Evolutionary conservation across 768 basidiomycete genomes (phyloP).

Genomic region (Leccinellum rugosiceps): DNA sequence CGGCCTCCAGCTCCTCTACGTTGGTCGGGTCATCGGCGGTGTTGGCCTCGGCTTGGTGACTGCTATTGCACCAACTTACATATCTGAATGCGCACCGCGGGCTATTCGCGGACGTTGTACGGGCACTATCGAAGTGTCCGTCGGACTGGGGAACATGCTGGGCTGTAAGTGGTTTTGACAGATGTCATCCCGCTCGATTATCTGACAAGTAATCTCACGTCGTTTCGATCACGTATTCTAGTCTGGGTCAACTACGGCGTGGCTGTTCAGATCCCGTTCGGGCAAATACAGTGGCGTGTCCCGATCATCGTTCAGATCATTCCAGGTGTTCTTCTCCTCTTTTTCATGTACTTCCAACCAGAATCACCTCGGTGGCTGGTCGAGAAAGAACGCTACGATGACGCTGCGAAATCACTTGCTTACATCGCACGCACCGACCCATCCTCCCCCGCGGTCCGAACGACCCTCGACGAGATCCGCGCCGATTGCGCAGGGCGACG

Average conservation of each 20-base stretch:
- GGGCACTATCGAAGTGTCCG: constrained; percentile 30
- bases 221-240: constrained; percentile 2
- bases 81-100: constrained; percentile 37
- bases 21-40: constrained; percentile 46
- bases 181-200: background rate
- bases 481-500: constrained; percentile 34
- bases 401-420: constrained; percentile 32
- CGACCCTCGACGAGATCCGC: constrained; percentile 35
- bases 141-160: constrained; percentile 36
- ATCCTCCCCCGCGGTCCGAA: constrained; percentile 27
- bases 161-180: constrained; percentile 25
- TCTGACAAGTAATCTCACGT: background rate
- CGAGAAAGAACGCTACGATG: constrained; percentile 33
- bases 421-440: constrained; percentile 25
- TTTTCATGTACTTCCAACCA: constrained; percentile 37
- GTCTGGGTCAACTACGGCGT: constrained; percentile 38
- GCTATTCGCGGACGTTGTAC: constrained; percentile 38
- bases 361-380: constrained; percentile 44
- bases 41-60: constrained; percentile 42
- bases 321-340: constrained; percentile 36
- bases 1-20: constrained; percentile 30
- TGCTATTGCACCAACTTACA: constrained; percentile 36
- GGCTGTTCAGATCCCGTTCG: constrained; percentile 22
- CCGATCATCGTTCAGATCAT: constrained; percentile 39
- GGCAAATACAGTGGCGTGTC: constrained; percentile 36